Percentiles rank a stretch among this genome's conserved stretches.
These are phyloP conservation scores for Vigna radiata DNA, from an alignment of 306 rosid species.

Conservation along the genomic window DNA sequence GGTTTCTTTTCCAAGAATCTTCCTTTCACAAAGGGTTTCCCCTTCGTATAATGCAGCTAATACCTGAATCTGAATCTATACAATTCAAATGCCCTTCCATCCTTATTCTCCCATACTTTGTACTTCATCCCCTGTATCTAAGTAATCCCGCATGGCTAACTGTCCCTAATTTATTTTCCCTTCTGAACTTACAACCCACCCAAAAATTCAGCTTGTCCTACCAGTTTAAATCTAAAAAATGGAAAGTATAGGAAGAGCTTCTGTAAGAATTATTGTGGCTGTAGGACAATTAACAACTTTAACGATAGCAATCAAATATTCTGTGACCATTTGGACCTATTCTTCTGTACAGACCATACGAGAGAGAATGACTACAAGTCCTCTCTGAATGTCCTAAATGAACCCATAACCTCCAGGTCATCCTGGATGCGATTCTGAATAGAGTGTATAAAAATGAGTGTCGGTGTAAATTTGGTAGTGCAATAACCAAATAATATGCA, in stretches of 20 bases:
- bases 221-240: background rate
- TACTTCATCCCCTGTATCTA: background rate
- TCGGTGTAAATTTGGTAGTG: background rate
- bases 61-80: background rate
- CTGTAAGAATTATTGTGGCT: background rate
- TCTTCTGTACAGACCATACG: background rate
- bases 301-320: background rate
- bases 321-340: conserved; percentile 9
- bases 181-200: background rate
- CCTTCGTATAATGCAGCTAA: background rate
- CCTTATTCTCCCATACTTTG: background rate
- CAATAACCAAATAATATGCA: background rate
- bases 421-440: background rate
- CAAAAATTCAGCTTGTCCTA: background rate
- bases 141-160: background rate
- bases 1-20: background rate
- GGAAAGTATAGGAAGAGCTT: background rate
- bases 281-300: background rate
- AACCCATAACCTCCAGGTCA: background rate
- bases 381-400: background rate
- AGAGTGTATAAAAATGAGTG: background rate
- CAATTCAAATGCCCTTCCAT: background rate
- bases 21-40: too few species aligned
- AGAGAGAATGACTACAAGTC: background rate
- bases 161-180: background rate